Percentiles rank a stretch among this genome's conserved stretches.
These are phyloP conservation scores for Metschnikowia shivogae DNA, from an alignment of 805 yeast species.

Conservation along the genomic window DNA sequence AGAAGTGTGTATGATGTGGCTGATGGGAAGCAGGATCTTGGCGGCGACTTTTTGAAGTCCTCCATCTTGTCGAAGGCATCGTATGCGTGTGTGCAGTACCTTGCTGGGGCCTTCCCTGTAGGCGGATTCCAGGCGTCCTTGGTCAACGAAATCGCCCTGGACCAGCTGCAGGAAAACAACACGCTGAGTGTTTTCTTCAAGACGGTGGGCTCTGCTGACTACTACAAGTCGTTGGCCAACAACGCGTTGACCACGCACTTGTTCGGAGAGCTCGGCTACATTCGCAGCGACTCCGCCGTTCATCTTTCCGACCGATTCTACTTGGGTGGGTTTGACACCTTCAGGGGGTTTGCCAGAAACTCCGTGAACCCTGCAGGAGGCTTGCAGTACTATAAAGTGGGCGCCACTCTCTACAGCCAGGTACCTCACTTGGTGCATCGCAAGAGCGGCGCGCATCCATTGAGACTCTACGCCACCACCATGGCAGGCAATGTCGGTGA, in stretches of 20 bases:
- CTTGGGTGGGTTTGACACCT: constrained; percentile 73
- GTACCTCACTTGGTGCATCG: constrained; percentile 45
- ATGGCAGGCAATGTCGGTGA: constrained; percentile 58
- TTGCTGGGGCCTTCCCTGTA: constrained; percentile 15
- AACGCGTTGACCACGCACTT: constrained; percentile 48
- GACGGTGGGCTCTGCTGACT: constrained; percentile 25
- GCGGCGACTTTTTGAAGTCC: constrained; percentile 31
- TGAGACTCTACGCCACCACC: constrained; percentile 55
- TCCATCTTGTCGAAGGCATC: constrained; percentile 26
- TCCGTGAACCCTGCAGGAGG: constrained; percentile 78
- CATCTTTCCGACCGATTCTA: constrained; percentile 79
- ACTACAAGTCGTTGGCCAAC: constrained; percentile 41
- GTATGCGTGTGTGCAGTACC: constrained; percentile 16
- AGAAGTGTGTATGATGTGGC: constrained; percentile 50
- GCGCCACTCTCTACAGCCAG: constrained; percentile 54
- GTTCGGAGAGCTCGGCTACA: constrained; percentile 51
- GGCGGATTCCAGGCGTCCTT: constrained; percentile 52
- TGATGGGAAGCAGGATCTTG: constrained; percentile 43
- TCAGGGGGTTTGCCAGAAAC: constrained; percentile 65
- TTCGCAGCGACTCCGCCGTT: constrained; percentile 32
- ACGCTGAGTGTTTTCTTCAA: constrained; percentile 30
- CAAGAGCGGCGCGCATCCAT: constrained; percentile 27
- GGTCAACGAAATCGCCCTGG: constrained; percentile 46
- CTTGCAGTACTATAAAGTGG: constrained; percentile 51
- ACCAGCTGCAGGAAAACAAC: constrained; percentile 25